Evolutionary conservation across 2,329 filamentous ascomycete species (phyloP), one percentile per base, ranked within the genome.

Genomic region (Sporothrix humicola): DNA sequence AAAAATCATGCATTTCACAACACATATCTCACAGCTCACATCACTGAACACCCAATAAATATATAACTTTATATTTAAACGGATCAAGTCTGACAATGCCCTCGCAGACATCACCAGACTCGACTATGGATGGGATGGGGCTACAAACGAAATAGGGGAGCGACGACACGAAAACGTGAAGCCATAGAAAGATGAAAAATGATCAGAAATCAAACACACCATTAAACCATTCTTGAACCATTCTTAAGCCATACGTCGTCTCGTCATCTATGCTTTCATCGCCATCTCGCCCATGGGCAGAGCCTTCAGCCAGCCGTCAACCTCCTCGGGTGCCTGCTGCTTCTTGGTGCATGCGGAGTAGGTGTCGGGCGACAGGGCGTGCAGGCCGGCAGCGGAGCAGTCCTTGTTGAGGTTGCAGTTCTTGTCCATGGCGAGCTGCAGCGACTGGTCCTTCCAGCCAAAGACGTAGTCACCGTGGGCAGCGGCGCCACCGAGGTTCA

Each of bases 381-480:
- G 83, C 78, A 87, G 82, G 50, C 82, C 83, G 72, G 83, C 83
- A 31, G 79, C 77, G 48, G 82, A 77, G 78, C 85, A 85, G 81
- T 82, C 72, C 63, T 79, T 77, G 82, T 86, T 84, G 69, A 85
- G 83, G 78, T 84, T 85, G 80, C 84, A 85, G 75, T 76, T 77
- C 76, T 81, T 82, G 79, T 85, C 83, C 83, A 85, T 84, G 77
- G 83, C 83, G 79, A 80, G 83, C 79, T 87, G 85, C 65, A 87
- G 82, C 10, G 82, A 79, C 77, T 86, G 80, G 74, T 81, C 83
- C 78, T 86, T 83, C 85, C 85, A 86, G 73, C 85, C 85, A 77
- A 87, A 87, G 75, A 87, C 79, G 78, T 87, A 87, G 79, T 87
- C 85, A 31, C 84, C 85, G 78, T 87, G 85, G 23, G 84, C 85